These are phyloP conservation scores for Trapa bicornis DNA, from an alignment of 345 rosid genomes.

Conservation along the genomic window DNA sequence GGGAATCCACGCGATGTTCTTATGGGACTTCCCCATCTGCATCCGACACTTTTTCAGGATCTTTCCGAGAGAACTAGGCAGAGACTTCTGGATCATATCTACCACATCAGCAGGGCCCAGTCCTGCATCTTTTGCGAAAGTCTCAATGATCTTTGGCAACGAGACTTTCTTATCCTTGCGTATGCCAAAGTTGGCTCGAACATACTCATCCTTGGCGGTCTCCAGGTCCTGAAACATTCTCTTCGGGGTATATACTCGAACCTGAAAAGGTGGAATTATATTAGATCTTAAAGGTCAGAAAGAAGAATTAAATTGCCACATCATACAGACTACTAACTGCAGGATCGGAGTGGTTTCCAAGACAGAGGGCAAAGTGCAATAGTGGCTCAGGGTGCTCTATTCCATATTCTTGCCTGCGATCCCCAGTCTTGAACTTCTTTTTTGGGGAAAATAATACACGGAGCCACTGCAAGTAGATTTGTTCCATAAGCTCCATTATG, in stretches of 20 bases:
- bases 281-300: background rate
- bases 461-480: conserved; percentile 54
- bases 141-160: conserved; percentile 68
- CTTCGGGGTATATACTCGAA: conserved; percentile 69
- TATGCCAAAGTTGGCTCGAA: conserved; percentile 56
- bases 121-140: conserved; percentile 60
- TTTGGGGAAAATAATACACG: conserved; percentile 53
- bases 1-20: conserved; percentile 80
- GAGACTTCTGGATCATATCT: conserved; percentile 52
- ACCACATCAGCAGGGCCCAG: conserved; percentile 39
- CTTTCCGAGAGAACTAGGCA: conserved; percentile 53
- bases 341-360: conserved; percentile 97
- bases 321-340: conserved; percentile 31
- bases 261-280: conserved; percentile 24
- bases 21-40: conserved; percentile 43
- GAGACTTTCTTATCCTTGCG: conserved; percentile 64
- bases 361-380: conserved; percentile 69
- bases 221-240: conserved; percentile 68
- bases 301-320: background rate
- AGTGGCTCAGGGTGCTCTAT: conserved; percentile 60
- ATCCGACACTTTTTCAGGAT: conserved; percentile 30
- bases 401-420: conserved; percentile 53
- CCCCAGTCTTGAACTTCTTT: conserved; percentile 63
- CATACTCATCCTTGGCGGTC: conserved; percentile 78
- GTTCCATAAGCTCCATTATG: conserved; percentile 1